Evolutionary conservation across 768 basidiomycete species (phyloP), one percentile per base, ranked within the genome.

Genomic region (Lactifluus piperatus): DNA sequence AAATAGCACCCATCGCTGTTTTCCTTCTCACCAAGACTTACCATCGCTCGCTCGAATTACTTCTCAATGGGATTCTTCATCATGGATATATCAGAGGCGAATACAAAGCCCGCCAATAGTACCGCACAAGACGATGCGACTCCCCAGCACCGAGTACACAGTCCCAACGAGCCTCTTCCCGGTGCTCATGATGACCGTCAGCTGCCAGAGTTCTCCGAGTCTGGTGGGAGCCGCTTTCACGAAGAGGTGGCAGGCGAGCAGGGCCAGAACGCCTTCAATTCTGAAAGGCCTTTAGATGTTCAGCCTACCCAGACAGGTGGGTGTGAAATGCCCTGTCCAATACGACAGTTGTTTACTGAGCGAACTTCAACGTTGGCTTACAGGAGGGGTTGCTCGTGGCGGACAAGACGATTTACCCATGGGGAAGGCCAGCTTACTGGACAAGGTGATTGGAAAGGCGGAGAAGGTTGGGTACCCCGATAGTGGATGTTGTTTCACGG

Each of bases 361-460:
- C 14, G 14, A 34, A 44, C 45, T 58, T 56, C 65, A 26, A n/a
- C 13, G 18, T 62, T 4, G 16, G 5, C 16, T 2, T 29, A 18
- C 20, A 71, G 75, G 71, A 24, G 75, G 75, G 5, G 74, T 75
- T 8, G 71, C 72, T 1, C 57, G 73, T 14, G 74, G 67, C 44
- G 74, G 71, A 2, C 60, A 66, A 18, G 66, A 69, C 2, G 67
- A 74, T 51, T 32, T 71, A 22, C 71, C 75, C 0, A 67, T 72
- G 62, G 74, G 75, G 4, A 75, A 79, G 27, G 74, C 79, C 29
- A 73, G 65, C 27, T 20, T 79, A 0, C 68, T 74, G 8, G 83
- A 85, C 70, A 84, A 80, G 69, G 58, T 83, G 22, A 63, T 82
- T 36, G 83, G 83, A 3, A 84, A 84, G 72, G 73, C 78, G 0